phyloP scores from a whole-genome alignment of 176 grass and related monocot genomes.

The Poa pratensis region DNA sequence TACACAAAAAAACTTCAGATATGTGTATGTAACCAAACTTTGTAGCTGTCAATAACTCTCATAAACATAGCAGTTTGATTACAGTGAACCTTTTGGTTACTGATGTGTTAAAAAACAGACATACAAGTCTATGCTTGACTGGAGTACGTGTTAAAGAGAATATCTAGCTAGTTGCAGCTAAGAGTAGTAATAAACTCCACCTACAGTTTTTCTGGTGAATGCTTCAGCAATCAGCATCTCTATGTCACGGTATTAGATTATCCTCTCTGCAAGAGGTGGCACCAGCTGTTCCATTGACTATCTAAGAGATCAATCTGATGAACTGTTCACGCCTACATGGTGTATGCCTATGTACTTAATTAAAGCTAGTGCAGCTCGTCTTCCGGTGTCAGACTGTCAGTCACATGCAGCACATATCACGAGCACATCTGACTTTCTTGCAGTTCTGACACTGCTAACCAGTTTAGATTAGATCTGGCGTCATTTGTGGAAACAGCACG shows the following conservation, averaged over 20 bases:
- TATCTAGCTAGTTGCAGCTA: no score
- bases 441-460: background rate
- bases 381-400: background rate
- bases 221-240: background rate
- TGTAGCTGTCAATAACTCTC: no score
- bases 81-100: no score
- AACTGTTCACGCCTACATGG: background rate
- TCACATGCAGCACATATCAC: background rate
- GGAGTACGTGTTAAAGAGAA: no score
- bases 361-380: background rate
- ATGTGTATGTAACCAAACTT: no score
- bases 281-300: background rate
- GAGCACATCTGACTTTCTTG: background rate
- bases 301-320: background rate
- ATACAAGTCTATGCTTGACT: no score
- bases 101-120: no score
- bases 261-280: background rate
- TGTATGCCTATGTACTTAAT: background rate
- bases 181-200: background rate
- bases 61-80: no score
- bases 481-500: no score
- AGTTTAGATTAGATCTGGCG: background rate
- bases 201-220: background rate
- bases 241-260: background rate
- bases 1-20: no score